Evolutionary conservation across 177 flowering plant genomes (phyloP).

Genomic region (Tripterygium wilfordii): DNA sequence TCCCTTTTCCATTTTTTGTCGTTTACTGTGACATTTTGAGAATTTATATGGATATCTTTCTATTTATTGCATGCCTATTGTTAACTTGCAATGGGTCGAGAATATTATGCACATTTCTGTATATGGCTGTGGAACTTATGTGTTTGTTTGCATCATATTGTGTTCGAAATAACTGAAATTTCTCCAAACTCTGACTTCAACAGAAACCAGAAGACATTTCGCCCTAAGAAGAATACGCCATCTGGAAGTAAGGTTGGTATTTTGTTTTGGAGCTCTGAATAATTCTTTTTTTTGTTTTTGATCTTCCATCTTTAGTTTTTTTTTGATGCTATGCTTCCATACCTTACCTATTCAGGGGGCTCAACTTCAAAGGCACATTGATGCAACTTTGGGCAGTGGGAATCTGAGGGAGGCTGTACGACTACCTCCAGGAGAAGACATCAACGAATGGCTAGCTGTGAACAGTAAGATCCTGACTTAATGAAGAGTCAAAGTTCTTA

Average conservation of each 20-base stretch:
- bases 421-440: slow-evolving; percentile 76
- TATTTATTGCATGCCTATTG: no score
- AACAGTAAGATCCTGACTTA: slow-evolving; percentile 33
- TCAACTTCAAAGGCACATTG: slow-evolving; percentile 64
- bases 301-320: no score
- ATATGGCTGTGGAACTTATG: no score
- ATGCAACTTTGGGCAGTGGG: slow-evolving; percentile 77
- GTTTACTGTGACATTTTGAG: no score
- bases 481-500: no score
- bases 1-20: no score
- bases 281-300: neutral
- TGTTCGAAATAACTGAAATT: no score
- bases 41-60: no score
- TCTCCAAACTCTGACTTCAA: no score
- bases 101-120: no score
- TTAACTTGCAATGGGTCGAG: no score
- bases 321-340: neutral
- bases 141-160: no score
- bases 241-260: slow-evolving; percentile 62
- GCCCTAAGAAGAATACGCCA: slow-evolving; percentile 70
- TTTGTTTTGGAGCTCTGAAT: neutral
- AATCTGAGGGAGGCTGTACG: slow-evolving; percentile 72
- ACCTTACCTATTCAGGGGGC: slow-evolving; percentile 43
- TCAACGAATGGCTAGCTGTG: slow-evolving; percentile 74
- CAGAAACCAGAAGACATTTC: slow-evolving; percentile 77